A percentile compares a stretch with the other conserved stretches of the same genome.
Evolutionary conservation across 768 basidiomycete genomes (phyloP).

Genomic region (Agaricus subrufescens): DNA sequence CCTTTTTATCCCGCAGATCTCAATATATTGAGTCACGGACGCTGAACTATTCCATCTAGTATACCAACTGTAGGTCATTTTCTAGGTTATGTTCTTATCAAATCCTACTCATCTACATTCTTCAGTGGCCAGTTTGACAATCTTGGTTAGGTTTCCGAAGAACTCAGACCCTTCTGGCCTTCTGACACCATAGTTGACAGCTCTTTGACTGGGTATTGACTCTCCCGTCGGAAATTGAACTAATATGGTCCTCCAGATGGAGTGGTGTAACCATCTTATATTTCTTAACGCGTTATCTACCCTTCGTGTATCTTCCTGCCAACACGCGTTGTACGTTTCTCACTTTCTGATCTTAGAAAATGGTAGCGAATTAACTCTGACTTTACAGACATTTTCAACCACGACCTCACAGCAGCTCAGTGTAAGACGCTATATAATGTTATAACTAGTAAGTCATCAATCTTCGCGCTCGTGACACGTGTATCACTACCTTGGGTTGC

Average conservation of each 20-base stretch:
- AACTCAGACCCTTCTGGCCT: too few species aligned
- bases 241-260: constrained; percentile 8
- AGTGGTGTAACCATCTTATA: constrained; percentile 3
- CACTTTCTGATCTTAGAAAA: not conserved
- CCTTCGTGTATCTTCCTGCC: not conserved
- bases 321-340: not conserved
- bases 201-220: constrained; percentile 11
- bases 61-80: too few species aligned
- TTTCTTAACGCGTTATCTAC: constrained; percentile 9
- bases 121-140: too few species aligned
- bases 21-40: too few species aligned
- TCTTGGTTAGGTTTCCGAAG: too few species aligned
- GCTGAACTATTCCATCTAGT: too few species aligned
- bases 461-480: not conserved
- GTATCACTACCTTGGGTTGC: not conserved
- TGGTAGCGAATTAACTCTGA: too few species aligned
- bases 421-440: not conserved
- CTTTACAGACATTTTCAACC: not conserved
- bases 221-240: constrained; percentile 1
- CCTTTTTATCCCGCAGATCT: too few species aligned
- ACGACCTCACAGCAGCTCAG: not conserved
- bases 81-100: too few species aligned
- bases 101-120: too few species aligned
- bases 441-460: not conserved
- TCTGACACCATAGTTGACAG: not conserved